Evolutionary conservation across 306 rosid genomes (phyloP).

Genomic region (Inga leiocalycina): DNA sequence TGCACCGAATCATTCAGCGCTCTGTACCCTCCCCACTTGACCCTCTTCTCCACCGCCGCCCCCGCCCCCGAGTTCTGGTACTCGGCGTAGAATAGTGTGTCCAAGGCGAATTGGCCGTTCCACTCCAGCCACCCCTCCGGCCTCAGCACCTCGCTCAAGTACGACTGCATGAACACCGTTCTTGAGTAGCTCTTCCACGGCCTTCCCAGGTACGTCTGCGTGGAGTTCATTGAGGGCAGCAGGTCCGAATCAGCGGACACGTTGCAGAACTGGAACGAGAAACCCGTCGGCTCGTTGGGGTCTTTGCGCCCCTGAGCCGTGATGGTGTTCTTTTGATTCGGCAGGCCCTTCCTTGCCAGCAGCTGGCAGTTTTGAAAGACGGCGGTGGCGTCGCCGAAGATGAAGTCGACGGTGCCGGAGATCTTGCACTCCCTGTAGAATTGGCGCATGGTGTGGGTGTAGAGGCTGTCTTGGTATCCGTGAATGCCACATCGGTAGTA

Average conservation of each 20-base stretch:
- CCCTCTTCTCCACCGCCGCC: conserved; percentile 37
- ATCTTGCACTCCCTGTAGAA: conserved; percentile 72
- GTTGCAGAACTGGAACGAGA: conserved; percentile 78
- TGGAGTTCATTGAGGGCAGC: conserved; percentile 23
- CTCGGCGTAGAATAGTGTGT: conserved; percentile 63
- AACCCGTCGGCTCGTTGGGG: conserved; percentile 50
- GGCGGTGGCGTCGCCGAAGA: conserved; percentile 62
- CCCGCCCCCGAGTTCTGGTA: conserved; percentile 64
- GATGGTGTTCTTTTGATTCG: conserved; percentile 66
- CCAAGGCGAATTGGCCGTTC: conserved; percentile 48
- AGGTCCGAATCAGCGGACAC: conserved; percentile 57
- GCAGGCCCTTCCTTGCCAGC: conserved; percentile 49
- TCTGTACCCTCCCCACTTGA: conserved; percentile 68
- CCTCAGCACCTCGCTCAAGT: conserved; percentile 48
- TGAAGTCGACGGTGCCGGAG: conserved; percentile 73
- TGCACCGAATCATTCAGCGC: conserved; percentile 43
- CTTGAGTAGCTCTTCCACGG: conserved; percentile 70
- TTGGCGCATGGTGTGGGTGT: conserved; percentile 72
- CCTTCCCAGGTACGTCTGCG: conserved; percentile 63
- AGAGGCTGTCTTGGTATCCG: conserved; percentile 72
- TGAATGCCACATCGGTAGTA: conserved; percentile 56
- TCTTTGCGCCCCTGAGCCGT: conserved; percentile 64
- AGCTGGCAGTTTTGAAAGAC: conserved; percentile 74
- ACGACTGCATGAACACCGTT: conserved; percentile 57
- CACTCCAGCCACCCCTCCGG: conserved; percentile 84